phyloP scores from a whole-genome alignment of 2,329 filamentous ascomycete genomes.

The Cladophialophora chaetospira region DNA sequence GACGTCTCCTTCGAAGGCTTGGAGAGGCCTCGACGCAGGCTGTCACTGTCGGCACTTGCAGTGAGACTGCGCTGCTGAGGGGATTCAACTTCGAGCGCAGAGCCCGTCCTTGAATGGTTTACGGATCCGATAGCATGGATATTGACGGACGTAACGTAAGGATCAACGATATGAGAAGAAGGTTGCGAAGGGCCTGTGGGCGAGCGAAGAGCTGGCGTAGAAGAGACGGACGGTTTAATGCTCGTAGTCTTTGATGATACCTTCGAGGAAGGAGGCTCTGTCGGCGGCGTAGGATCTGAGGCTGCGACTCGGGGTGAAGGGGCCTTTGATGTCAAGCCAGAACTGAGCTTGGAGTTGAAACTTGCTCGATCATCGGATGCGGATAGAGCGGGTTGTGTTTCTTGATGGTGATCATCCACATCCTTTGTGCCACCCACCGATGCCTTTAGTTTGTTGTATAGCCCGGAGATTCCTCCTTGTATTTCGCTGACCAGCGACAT shows the following conservation, averaged over 20 bases:
- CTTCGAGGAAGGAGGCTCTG: slow-evolving; percentile 39
- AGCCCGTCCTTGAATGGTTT: slow-evolving; percentile 31
- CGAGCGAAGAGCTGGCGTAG: slow-evolving; percentile 43
- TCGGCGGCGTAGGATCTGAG: slow-evolving; percentile 20
- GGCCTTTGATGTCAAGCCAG: slow-evolving; percentile 26
- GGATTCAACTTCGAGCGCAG: slow-evolving; percentile 25
- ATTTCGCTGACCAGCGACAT: slow-evolving; percentile 73
- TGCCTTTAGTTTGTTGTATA: slow-evolving; percentile 83
- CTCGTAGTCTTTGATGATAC: slow-evolving; percentile 46
- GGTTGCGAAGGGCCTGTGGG: slow-evolving; percentile 42
- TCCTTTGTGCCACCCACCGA: slow-evolving; percentile 73
- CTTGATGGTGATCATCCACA: slow-evolving; percentile 17
- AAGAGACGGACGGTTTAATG: slow-evolving; percentile 44
- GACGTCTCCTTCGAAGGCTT: slow-evolving; percentile 36
- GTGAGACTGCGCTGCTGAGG: slow-evolving; percentile 23
- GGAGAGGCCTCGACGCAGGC: slow-evolving; percentile 32
- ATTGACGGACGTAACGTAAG: slow-evolving; percentile 50
- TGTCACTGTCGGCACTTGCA: slow-evolving; percentile 26
- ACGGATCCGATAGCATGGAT: slow-evolving; percentile 38
- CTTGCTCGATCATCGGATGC: slow-evolving; percentile 21
- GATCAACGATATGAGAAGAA: slow-evolving; percentile 42
- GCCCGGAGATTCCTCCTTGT: slow-evolving; percentile 81
- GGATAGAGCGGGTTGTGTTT: slow-evolving; percentile 21
- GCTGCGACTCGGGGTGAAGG: slow-evolving; percentile 28
- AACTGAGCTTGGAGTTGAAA: slow-evolving; percentile 25